Base-by-base conservation (phyloP, 2,329 filamentous ascomycete genomes). In the Sclerotinia nivalis region DNA sequence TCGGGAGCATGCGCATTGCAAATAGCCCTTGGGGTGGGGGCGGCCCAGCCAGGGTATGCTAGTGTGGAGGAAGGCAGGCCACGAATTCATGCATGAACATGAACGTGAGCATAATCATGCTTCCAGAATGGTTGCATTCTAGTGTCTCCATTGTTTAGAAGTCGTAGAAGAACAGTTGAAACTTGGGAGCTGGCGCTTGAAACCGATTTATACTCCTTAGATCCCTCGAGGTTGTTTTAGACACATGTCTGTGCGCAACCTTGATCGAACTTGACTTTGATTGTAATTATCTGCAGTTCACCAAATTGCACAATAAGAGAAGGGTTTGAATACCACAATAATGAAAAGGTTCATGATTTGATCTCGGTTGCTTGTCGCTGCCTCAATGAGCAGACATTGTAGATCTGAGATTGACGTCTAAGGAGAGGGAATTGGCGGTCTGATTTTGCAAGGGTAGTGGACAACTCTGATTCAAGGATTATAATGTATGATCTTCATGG, bases 41-140 rank as follows among this genome's bases (percentile, higher is more conserved):
- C 18, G 73, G 68, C n/a, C 59, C 68, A 61, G 70, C 74, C 75
- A 74, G 76, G 76, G 69, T 73, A 50, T 25, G 66, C 65, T 76
- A 75, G 74, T 75, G 73, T 75, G 74, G 74, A 75, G 74, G 73
- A 73, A 71, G 69, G 66, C 64, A 40, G 69, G 76, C 77, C 76
- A 79, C 77, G 76, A 77, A 76, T 76, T 76, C 77, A 78, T 78
- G 77, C 77, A 79, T 78, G 77, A 78, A 77, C 77, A 75, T 74
- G 77, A 76, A 73, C 71, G 67, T 62, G 66, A 69, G 60, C 37
- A 71, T 73, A 71, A 67, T 65, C 68, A 75, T 76, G 72, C 73
- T 75, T 74, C 67, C 69, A 43, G 45, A 60, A 22, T 31, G 59
- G 43, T 55, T 66, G 50, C 43, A 71, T 70, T 68, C 70, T 75